phyloP scores from a whole-genome alignment of 2,329 filamentous ascomycete species.

The Colletotrichum siamense region DNA sequence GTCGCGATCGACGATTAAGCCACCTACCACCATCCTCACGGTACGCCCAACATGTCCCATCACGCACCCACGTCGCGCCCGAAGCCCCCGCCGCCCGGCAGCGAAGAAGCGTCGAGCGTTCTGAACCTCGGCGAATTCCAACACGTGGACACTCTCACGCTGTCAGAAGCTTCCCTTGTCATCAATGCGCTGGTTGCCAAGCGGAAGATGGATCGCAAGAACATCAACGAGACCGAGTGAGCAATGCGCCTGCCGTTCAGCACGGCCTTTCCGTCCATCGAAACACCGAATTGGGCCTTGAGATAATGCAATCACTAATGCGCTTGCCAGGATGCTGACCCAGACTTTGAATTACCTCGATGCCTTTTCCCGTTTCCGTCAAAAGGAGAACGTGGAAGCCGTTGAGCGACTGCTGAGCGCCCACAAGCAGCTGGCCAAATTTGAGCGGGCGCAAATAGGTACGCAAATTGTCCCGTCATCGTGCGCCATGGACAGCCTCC shows the following conservation, averaged over 20 bases:
- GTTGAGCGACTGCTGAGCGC: slow-evolving; percentile 85
- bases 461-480: slow-evolving; percentile 29
- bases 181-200: slow-evolving; percentile 88
- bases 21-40: not conserved
- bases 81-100: slow-evolving; percentile 73
- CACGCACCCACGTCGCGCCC: slow-evolving; percentile 60
- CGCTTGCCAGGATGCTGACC: slow-evolving; percentile 69
- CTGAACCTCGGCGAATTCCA: slow-evolving; percentile 94
- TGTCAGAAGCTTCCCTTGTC: slow-evolving; percentile 90
- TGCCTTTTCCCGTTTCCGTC: slow-evolving; percentile 93
- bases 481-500: not conserved
- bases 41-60: slow-evolving; percentile 11
- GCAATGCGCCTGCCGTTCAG: slow-evolving; percentile 29
- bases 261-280: not conserved
- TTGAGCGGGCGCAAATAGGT: slow-evolving; percentile 94
- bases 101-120: slow-evolving; percentile 84
- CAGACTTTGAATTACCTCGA: slow-evolving; percentile 94
- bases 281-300: not conserved
- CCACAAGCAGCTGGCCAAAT: slow-evolving; percentile 82
- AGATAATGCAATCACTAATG: not conserved
- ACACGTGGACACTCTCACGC: slow-evolving; percentile 86
- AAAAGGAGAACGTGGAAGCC: slow-evolving; percentile 93
- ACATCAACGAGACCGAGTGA: slow-evolving; percentile 84
- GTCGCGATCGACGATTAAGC: not conserved
- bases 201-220: slow-evolving; percentile 79